Conservation (phyloP, 2,329 filamentous ascomycete species). For the Curvularia spicifera region DNA sequence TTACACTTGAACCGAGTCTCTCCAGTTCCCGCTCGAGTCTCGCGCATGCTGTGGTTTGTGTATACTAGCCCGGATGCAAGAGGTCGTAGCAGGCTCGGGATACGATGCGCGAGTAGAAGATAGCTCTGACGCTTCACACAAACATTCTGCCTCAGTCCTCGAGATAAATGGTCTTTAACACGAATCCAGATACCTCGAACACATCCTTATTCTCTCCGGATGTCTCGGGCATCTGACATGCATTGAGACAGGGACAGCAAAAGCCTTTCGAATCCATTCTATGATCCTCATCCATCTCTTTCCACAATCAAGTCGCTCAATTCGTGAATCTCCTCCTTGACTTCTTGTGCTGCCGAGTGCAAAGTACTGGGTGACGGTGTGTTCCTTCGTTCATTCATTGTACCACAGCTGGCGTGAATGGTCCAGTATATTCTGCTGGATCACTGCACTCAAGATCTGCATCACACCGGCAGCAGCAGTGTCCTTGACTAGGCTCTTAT, state of each 20-base stretch:
- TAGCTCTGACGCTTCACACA: constrained; percentile 19
- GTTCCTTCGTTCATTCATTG: constrained; percentile 22
- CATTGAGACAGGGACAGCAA: neutral
- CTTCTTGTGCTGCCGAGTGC: constrained; percentile 1
- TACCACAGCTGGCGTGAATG: constrained; percentile 18
- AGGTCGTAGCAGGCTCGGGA: constrained; percentile 3
- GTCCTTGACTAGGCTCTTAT: constrained; percentile 23
- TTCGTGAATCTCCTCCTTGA: neutral
- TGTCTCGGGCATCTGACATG: neutral
- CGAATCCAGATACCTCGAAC: neutral
- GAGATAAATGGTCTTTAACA: neutral
- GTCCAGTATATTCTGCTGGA: constrained; percentile 19
- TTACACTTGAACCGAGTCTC: constrained; percentile 27
- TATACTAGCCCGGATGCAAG: constrained; percentile 15
- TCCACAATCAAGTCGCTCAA: neutral
- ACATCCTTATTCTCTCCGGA: neutral
- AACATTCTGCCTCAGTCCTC: neutral
- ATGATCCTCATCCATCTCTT: neutral
- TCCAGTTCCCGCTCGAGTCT: neutral
- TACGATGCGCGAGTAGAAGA: constrained; percentile 26
- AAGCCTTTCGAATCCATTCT: neutral
- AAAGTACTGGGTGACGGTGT: neutral
- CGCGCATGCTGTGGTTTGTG: constrained; percentile 18
- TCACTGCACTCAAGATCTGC: constrained; percentile 20
- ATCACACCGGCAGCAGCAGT: constrained; percentile 18